Evolutionary conservation across 495 filamentous ascomycete species (phyloP), one percentile per base, ranked within the genome.

Genomic region (Articulospora tetracladia): DNA sequence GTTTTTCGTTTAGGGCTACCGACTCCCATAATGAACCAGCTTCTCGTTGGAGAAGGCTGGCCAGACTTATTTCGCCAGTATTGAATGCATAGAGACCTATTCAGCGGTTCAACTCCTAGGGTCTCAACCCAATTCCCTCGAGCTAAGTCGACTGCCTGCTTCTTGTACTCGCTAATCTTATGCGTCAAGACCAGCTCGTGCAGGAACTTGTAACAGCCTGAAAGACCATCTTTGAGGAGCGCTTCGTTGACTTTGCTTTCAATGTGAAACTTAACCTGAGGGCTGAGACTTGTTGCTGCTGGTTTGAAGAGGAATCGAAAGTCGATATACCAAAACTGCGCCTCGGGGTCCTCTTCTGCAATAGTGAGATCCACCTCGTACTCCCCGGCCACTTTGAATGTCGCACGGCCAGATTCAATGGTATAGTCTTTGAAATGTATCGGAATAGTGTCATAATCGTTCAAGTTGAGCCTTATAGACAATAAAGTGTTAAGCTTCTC

Each of bases 331-430:
- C 85, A 97, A 68, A 96, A 91, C 68, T 93, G 93, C 10, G 85
- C 88, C 27, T 80, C 74, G 15, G 83, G 83, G 53, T 93, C 85
- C 67, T 96, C 92, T 62, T 91, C 85, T 0, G 86, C 89, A 58
- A 97, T 86, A 0, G 89, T 89, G 58, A 98, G 82, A 66, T 98
- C 94, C 23, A 97, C 82, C 69, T 98, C 95, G 68, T 96, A 98
- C 67, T 97, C 94, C 47, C 82, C 83, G 25, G 82, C 74, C 6
- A 97, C 87, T 28, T 76, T 81, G 70, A 98, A 98, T 0, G 92
- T 97, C 15, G 87, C 92, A 30, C 92, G 83, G 4, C 95, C 94
- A 61, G 86, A 84, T 54, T 79, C 78, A 47, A 98, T 86, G 7
- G 75, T 82, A 67, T 88, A 97, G 49, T 89, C 79, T 61, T 78